Evolutionary conservation across 1,284 basidiomycete species (phyloP), one percentile per base, ranked within the genome.

Genomic region (Blastosporella zonata): DNA sequence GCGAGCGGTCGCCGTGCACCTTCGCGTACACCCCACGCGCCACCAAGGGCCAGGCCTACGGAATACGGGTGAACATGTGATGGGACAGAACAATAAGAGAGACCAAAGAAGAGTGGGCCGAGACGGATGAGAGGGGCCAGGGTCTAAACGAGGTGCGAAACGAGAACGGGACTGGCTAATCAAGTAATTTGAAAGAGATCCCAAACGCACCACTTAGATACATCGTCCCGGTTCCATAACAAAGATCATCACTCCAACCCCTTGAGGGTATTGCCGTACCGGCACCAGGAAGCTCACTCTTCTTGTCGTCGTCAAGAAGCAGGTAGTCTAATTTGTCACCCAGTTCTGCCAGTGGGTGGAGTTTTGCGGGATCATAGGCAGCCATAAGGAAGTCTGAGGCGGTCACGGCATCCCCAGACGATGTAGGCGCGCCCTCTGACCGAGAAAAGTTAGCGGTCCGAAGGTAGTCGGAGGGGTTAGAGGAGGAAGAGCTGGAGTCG

Each of bases 211-310:
- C 97, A 64, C 90, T 81, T 48, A 99, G 85, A 82, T 99, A 99
- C 73, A 95, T 97, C 57, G 95, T 97, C 50, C 97, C 97, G 61
- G 96, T 98, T 59, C 97, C 97, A 72, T 99, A 98, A 81, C 94
- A 97, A 53, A 99, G 77, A 72, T 99, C 97, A 75, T 99, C 97
- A 71, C 93, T 93, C 95, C 94, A 99, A 52, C 97, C 96, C 69
- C 97, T 79, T 66, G 89, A 91, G 60, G 93, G 92, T 59, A 96
- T 81, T 54, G 93, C 90, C 55, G 90, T 90, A 62, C 79, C 80
- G 62, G 89, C 81, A 52, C 94, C 92, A 65, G 90, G 88, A 59
- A 95, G 73, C 52, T 92, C 84, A 69, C 75, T 89, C 63, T 88
- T 83, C 75, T 96, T 93, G 74, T 95, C 90, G 72, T 98, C 91